Conservation (phyloP, 495 filamentous ascomycete genomes). For the Hyaloscypha hepaticicola region DNA sequence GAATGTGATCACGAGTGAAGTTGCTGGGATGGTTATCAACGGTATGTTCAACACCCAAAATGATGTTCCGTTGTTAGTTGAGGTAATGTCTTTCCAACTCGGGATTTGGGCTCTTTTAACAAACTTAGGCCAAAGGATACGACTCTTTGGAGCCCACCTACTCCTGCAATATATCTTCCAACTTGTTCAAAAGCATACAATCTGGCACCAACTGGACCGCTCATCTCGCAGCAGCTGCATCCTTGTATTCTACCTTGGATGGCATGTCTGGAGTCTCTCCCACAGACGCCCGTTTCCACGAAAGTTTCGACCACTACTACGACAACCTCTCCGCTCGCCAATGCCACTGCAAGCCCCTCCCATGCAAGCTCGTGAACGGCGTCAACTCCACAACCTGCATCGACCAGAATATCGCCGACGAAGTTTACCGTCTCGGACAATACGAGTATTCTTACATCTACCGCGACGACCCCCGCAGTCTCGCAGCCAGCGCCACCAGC, state of each 20-base stretch:
- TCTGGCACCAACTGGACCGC: conserved; percentile 49
- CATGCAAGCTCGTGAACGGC: conserved; percentile 49
- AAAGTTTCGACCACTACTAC: conserved; percentile 68
- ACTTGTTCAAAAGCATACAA: conserved; percentile 44
- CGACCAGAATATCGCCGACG: conserved; percentile 51
- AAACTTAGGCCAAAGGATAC: conserved; percentile 41
- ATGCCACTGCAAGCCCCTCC: conserved; percentile 63
- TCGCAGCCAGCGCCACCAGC: conserved; percentile 49
- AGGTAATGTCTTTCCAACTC: conserved; percentile 25
- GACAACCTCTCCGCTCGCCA: conserved; percentile 69
- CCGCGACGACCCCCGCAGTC: conserved; percentile 55
- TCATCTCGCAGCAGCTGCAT: conserved; percentile 54
- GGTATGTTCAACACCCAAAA: conserved; percentile 53
- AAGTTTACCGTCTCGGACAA: conserved; percentile 65
- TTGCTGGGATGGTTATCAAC: conserved; percentile 61
- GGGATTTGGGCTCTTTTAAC: background rate
- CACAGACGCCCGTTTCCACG: conserved; percentile 56
- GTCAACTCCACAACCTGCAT: conserved; percentile 52
- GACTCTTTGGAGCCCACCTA: conserved; percentile 68
- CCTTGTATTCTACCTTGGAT: conserved; percentile 55
- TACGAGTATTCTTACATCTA: conserved; percentile 72
- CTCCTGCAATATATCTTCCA: conserved; percentile 47
- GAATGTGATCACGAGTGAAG: conserved; percentile 70
- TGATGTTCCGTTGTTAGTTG: conserved; percentile 47
- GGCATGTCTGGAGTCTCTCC: conserved; percentile 56